Evolutionary conservation across 495 filamentous ascomycete species (phyloP).

Genomic region (Geoglossum glabrum): DNA sequence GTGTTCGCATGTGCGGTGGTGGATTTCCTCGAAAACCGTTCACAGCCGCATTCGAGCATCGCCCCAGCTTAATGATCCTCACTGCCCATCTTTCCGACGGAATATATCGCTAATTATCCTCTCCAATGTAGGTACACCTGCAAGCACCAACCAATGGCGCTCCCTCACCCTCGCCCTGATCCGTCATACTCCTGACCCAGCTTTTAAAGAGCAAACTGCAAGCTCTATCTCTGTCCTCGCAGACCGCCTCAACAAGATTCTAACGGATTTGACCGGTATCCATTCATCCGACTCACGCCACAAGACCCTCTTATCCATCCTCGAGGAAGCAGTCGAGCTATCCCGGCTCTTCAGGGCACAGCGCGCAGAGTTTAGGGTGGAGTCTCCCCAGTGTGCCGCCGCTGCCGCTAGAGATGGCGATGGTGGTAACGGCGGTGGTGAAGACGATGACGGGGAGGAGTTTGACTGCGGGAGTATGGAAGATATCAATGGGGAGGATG

Average conservation of each 20-base stretch:
- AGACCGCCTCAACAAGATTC: slow-evolving; percentile 11
- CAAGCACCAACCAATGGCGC: slow-evolving; percentile 34
- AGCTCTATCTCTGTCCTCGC: slow-evolving; percentile 19
- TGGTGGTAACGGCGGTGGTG: slow-evolving; percentile 29
- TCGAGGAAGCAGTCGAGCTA: slow-evolving; percentile 27
- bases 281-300: slow-evolving; percentile 24
- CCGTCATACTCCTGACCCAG: slow-evolving; percentile 22
- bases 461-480: slow-evolving; percentile 34
- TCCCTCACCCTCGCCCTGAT: slow-evolving; percentile 30
- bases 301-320: slow-evolving; percentile 23
- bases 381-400: slow-evolving; percentile 26
- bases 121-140: slow-evolving; percentile 18
- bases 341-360: slow-evolving; percentile 30
- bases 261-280: slow-evolving; percentile 11
- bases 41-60: no score
- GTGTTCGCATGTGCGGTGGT: no score
- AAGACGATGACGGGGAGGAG: slow-evolving; percentile 25
- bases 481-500: slow-evolving; percentile 35
- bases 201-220: slow-evolving; percentile 23
- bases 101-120: no score
- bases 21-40: no score
- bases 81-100: no score
- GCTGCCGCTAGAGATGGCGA: slow-evolving; percentile 24
- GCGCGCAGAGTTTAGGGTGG: slow-evolving; percentile 28
- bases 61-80: no score